Conservation (phyloP, 2,329 filamentous ascomycete species). For the Pyrenochaeta sp. region DNA sequence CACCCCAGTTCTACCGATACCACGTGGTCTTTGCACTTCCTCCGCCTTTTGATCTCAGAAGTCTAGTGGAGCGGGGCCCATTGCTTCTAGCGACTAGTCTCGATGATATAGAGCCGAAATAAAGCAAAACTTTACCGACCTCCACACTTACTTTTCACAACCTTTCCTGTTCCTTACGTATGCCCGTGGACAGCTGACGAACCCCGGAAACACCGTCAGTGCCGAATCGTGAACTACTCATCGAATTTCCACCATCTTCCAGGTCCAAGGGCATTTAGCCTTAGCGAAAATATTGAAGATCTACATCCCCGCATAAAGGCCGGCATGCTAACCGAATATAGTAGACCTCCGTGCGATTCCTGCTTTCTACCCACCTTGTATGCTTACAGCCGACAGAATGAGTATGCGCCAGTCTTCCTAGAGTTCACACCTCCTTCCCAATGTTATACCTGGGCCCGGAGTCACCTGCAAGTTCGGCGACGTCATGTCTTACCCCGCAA, state of each 20-base stretch:
- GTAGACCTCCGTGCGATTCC: slow-evolving; percentile 15
- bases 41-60: slow-evolving; percentile 6
- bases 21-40: slow-evolving; percentile 12
- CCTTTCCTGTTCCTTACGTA: slow-evolving; percentile 23
- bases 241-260: slow-evolving; percentile 8
- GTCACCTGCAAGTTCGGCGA: slow-evolving; percentile 1
- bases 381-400: background rate
- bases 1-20: slow-evolving; percentile 1
- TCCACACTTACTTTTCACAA: background rate
- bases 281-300: slow-evolving; percentile 18
- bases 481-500: slow-evolving; percentile 12
- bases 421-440: background rate
- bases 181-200: slow-evolving; percentile 25
- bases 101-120: slow-evolving; percentile 6
- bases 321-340: slow-evolving; percentile 9
- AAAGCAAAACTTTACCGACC: slow-evolving; percentile 8
- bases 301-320: slow-evolving; percentile 22
- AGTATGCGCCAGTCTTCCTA: background rate
- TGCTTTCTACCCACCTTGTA: slow-evolving; percentile 1
- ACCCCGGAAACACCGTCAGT: background rate
- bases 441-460: background rate
- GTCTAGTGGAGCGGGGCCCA: slow-evolving; percentile 9
- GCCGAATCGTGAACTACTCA: background rate
- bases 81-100: slow-evolving; percentile 17
- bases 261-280: slow-evolving; percentile 13